Percentiles rank a stretch among this genome's conserved stretches.
Evolutionary conservation across 371 early-diverging fungal species (phyloP).

Genomic region (Zychaea mexicana): DNA sequence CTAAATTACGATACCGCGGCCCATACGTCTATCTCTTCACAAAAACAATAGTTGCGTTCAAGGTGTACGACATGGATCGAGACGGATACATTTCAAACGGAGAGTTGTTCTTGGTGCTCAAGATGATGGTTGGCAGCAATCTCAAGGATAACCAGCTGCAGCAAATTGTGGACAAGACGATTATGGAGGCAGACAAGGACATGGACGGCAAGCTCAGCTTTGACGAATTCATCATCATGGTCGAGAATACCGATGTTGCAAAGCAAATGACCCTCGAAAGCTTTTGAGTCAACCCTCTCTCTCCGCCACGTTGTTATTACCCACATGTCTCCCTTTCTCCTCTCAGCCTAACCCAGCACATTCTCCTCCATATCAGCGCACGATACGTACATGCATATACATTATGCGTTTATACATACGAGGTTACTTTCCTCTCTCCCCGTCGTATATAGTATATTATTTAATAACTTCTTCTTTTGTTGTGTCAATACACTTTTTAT

Average conservation of each 20-base stretch:
- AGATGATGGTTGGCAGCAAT: slow-evolving; percentile 98
- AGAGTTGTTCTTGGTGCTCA: slow-evolving; percentile 94
- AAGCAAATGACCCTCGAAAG: slow-evolving; percentile 91
- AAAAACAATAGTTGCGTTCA: slow-evolving; percentile 89
- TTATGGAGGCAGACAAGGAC: slow-evolving; percentile 96
- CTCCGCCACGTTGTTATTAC: background rate
- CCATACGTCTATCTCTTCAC: too few relatives aligned
- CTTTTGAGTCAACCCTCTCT: slow-evolving; percentile 41
- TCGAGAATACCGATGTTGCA: slow-evolving; percentile 92
- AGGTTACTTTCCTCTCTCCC: background rate
- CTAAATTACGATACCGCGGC: too few relatives aligned
- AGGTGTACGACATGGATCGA: slow-evolving; percentile 98
- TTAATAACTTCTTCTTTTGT: too few relatives aligned
- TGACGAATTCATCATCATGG: slow-evolving; percentile 92
- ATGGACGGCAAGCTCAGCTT: slow-evolving; percentile 94
- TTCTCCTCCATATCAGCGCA: too few relatives aligned
- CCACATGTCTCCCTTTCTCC: background rate
- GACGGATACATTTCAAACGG: slow-evolving; percentile 98
- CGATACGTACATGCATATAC: too few relatives aligned
- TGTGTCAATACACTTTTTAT: too few relatives aligned
- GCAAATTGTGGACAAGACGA: slow-evolving; percentile 99
- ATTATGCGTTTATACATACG: too few relatives aligned
- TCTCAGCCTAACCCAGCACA: background rate
- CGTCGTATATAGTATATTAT: too few relatives aligned
- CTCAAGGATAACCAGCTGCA: slow-evolving; percentile 94